Conservation (phyloP, 2,329 filamentous ascomycete genomes). For the Colletotrichum filicis region DNA sequence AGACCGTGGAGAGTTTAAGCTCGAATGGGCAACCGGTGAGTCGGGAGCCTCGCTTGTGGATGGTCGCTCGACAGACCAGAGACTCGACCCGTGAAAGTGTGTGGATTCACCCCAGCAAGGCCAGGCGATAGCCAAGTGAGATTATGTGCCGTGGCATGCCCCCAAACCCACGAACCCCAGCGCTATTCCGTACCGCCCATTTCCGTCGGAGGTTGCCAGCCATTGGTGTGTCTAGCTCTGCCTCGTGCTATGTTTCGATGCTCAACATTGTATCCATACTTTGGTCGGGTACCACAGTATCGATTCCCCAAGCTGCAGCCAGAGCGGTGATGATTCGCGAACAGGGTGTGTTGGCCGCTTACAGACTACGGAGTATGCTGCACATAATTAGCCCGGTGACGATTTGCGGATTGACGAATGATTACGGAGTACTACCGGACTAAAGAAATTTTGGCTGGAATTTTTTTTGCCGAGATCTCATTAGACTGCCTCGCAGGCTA, state of each 20-base stretch:
- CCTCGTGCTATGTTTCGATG: background rate
- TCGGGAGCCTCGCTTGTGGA: constrained; percentile 22
- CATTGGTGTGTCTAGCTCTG: background rate
- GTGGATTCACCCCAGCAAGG: background rate
- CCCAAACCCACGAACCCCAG: background rate
- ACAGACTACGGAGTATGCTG: background rate
- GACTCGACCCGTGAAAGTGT: constrained; percentile 17
- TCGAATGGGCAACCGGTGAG: constrained; percentile 34
- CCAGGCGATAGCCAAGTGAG: constrained; percentile 9
- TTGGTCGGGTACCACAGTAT: background rate
- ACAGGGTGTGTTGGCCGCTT: background rate
- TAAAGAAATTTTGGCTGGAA: background rate
- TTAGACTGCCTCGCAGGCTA: background rate
- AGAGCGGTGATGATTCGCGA: background rate
- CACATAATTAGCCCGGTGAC: background rate
- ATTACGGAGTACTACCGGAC: background rate
- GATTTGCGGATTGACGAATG: constrained; percentile 8
- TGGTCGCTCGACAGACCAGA: constrained; percentile 19
- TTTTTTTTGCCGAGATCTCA: background rate
- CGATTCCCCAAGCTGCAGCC: background rate
- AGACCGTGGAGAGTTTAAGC: constrained; percentile 30
- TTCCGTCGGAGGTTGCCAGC: background rate
- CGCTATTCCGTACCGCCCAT: background rate
- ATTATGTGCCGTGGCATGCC: background rate
- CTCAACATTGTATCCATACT: background rate